These are phyloP conservation scores for Colletotrichum siamense DNA, from an alignment of 2,329 filamentous ascomycete species.

Conservation along the genomic window DNA sequence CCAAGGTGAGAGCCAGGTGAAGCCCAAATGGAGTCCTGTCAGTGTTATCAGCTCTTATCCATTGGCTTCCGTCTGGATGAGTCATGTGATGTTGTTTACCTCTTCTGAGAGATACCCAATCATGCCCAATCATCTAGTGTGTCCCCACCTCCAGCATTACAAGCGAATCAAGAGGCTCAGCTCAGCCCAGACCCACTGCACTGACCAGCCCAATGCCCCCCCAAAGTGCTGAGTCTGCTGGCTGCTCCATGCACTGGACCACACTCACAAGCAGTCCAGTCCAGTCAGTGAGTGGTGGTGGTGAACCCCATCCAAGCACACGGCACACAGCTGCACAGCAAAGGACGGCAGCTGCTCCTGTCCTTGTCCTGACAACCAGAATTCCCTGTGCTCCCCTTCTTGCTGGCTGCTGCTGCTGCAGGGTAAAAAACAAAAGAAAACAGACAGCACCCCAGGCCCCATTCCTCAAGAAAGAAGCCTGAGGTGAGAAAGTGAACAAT, in stretches of 20 bases:
- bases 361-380: slow-evolving; percentile 23
- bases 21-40: neutral
- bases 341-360: neutral
- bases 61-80: neutral
- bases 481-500: neutral
- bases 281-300: neutral
- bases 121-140: neutral
- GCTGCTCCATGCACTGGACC: neutral
- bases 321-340: neutral
- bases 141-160: neutral
- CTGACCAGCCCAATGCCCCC: neutral
- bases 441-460: neutral
- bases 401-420: neutral
- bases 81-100: slow-evolving; percentile 2
- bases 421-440: slow-evolving; percentile 1
- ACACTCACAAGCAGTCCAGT: neutral
- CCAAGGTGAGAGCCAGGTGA: neutral
- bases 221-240: neutral
- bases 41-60: neutral
- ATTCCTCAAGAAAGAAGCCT: neutral
- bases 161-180: neutral
- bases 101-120: neutral
- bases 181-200: neutral
- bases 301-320: neutral
- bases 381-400: slow-evolving; percentile 2